phyloP scores from a whole-genome alignment of 768 basidiomycete species.

The Kwoniella sp. region DNA sequence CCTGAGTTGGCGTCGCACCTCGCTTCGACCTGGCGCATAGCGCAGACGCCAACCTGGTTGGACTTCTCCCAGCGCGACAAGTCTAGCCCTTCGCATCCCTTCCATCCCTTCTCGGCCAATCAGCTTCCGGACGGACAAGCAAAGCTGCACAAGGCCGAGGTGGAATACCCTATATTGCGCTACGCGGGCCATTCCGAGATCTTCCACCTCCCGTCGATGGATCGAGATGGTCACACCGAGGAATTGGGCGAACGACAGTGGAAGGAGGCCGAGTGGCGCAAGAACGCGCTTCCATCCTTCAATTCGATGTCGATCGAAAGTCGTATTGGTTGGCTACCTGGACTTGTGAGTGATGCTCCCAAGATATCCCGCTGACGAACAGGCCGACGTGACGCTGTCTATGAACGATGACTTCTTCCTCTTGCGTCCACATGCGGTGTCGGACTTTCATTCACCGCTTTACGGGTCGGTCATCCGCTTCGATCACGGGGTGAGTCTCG shows the following conservation, averaged over 20 bases:
- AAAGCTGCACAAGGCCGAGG: constrained; percentile 5
- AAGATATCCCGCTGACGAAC: neutral
- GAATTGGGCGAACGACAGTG: constrained; percentile 31
- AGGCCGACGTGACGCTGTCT: constrained; percentile 34
- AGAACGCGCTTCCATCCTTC: constrained; percentile 40
- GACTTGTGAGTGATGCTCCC: constrained; percentile 22
- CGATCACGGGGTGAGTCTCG: constrained; percentile 33
- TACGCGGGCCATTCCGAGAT: constrained; percentile 44
- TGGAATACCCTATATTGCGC: constrained; percentile 33
- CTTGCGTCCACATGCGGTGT: constrained; percentile 36
- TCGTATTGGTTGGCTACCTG: constrained; percentile 40
- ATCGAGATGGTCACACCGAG: constrained; percentile 26
- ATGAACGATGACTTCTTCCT: constrained; percentile 47
- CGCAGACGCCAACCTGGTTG: constrained; percentile 43
- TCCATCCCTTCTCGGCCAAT: constrained; percentile 26
- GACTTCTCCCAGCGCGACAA: constrained; percentile 38
- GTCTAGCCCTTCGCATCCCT: constrained; percentile 32
- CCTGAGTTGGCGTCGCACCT: constrained; percentile 18
- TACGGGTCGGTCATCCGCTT: constrained; percentile 46
- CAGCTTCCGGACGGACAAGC: constrained; percentile 4
- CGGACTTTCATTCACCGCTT: constrained; percentile 39
- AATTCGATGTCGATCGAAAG: constrained; percentile 48
- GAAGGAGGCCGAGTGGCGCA: constrained; percentile 37
- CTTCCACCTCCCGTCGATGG: constrained; percentile 40
- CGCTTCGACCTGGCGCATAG: constrained; percentile 33